Percentiles rank a stretch among this genome's conserved stretches.
These are phyloP conservation scores for Calvatia gigantea DNA, from an alignment of 768 basidiomycete species.

Conservation along the genomic window DNA sequence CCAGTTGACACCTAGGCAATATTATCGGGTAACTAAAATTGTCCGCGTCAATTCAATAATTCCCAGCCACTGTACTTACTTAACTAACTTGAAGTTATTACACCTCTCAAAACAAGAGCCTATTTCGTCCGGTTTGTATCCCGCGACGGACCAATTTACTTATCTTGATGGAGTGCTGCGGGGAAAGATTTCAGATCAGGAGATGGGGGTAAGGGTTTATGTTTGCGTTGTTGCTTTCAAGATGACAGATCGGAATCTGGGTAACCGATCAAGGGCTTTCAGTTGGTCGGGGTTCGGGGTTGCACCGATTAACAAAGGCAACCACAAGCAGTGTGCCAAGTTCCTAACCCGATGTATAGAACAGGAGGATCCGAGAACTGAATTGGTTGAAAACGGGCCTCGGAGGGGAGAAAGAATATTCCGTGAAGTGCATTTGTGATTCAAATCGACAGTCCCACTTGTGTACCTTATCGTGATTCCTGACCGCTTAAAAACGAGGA, in stretches of 20 bases:
- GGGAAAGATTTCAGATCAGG: neutral
- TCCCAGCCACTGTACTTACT: neutral
- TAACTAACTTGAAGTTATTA: too few relatives aligned
- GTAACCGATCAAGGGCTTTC: too few relatives aligned
- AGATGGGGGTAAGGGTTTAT: too few relatives aligned
- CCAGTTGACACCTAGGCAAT: conserved; percentile 10
- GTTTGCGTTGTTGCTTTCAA: too few relatives aligned
- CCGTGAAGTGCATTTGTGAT: neutral
- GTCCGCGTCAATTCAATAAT: conserved; percentile 4
- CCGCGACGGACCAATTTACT: conserved; percentile 4
- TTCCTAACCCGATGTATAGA: too few relatives aligned
- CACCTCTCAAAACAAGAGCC: neutral
- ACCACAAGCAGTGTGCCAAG: too few relatives aligned
- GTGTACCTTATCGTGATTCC: conserved; percentile 6
- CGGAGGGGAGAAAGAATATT: neutral
- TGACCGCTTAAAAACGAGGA: conserved; percentile 4
- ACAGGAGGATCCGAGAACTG: neutral
- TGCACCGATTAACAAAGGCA: too few relatives aligned
- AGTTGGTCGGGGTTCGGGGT: too few relatives aligned
- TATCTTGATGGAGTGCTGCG: neutral
- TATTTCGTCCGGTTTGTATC: conserved; percentile 12
- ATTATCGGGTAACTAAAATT: conserved; percentile 13
- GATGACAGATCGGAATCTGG: too few relatives aligned
- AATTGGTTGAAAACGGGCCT: neutral
- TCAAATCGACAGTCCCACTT: conserved; percentile 1